These are phyloP conservation scores for Syzygium jambos DNA, from an alignment of 345 rosid species.

Conservation along the genomic window DNA sequence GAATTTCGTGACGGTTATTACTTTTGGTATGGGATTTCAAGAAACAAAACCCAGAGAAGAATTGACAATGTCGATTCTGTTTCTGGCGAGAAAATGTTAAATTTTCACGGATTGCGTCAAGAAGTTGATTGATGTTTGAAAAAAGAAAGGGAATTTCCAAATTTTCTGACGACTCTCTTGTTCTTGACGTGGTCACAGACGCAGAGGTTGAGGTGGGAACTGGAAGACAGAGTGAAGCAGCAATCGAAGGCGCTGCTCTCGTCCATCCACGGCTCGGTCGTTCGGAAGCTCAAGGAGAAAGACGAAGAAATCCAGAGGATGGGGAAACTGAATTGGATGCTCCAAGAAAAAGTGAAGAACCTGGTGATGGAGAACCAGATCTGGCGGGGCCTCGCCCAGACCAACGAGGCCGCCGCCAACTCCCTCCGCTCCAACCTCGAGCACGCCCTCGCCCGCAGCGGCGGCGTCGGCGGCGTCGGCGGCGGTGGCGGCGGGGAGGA, in stretches of 20 bases:
- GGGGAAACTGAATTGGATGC: slow-evolving; percentile 47
- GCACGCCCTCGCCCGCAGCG: slow-evolving; percentile 47
- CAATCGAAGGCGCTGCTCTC: slow-evolving; percentile 44
- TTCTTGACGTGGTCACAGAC: slow-evolving; percentile 13
- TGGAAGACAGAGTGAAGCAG: slow-evolving; percentile 48
- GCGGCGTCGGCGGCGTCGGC: slow-evolving; percentile 6
- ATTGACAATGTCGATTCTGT: not conserved
- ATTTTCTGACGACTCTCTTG: not conserved
- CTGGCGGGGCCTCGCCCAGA: slow-evolving; percentile 66
- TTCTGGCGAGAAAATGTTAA: not conserved
- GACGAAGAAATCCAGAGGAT: slow-evolving; percentile 54
- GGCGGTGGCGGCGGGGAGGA: slow-evolving; percentile 11
- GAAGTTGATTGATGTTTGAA: too few relatives aligned
- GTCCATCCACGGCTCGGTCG: slow-evolving; percentile 32
- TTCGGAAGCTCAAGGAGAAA: slow-evolving; percentile 41
- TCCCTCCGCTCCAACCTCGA: slow-evolving; percentile 54
- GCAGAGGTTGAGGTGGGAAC: slow-evolving; percentile 46
- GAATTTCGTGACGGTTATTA: not conserved
- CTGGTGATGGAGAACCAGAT: slow-evolving; percentile 51
- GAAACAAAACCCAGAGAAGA: not conserved
- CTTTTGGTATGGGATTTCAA: not conserved
- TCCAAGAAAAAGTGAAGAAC: slow-evolving; percentile 52
- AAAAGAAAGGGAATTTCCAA: not conserved
- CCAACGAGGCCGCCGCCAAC: slow-evolving; percentile 68
- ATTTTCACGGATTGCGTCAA: not conserved